Evolutionary conservation across 352 stramenopile species (phyloP).

Genomic region (Blastocystis sp.): DNA sequence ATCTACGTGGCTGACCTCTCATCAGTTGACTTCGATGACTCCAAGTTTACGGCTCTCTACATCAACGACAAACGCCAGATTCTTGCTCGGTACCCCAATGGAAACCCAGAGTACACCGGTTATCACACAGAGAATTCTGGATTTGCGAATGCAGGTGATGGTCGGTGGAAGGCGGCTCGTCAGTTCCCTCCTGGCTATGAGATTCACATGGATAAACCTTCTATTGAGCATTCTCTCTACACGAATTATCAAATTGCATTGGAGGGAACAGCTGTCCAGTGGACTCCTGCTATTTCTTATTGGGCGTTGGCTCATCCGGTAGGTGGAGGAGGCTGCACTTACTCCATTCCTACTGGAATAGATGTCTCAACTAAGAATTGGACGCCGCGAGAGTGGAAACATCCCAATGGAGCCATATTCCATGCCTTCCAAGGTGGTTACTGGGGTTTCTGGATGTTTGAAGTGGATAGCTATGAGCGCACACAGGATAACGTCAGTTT

Average conservation of each 20-base stretch:
- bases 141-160: not conserved
- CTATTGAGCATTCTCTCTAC: slow-evolving; percentile 21
- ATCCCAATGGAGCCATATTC: slow-evolving; percentile 53
- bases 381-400: not conserved
- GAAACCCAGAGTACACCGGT: slow-evolving; percentile 49
- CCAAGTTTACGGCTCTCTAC: slow-evolving; percentile 4
- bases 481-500: slow-evolving; percentile 5
- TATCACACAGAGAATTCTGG: slow-evolving; percentile 23
- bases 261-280: slow-evolving; percentile 51
- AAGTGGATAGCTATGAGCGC: not conserved
- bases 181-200: slow-evolving; percentile 34
- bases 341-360: slow-evolving; percentile 61
- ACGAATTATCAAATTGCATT: slow-evolving; percentile 63
- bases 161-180: not conserved
- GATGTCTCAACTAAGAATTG: not conserved
- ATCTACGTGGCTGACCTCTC: slow-evolving; percentile 52
- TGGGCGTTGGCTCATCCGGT: slow-evolving; percentile 63
- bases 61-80: slow-evolving; percentile 61
- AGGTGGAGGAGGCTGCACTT: slow-evolving; percentile 63
- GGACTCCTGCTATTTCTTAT: slow-evolving; percentile 62
- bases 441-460: slow-evolving; percentile 66
- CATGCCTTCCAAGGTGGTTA: slow-evolving; percentile 61
- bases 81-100: slow-evolving; percentile 50
- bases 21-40: not conserved
- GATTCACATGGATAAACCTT: slow-evolving; percentile 44